Conservation (phyloP, 164 flowering plant species). For the Hamamelis virginiana region DNA sequence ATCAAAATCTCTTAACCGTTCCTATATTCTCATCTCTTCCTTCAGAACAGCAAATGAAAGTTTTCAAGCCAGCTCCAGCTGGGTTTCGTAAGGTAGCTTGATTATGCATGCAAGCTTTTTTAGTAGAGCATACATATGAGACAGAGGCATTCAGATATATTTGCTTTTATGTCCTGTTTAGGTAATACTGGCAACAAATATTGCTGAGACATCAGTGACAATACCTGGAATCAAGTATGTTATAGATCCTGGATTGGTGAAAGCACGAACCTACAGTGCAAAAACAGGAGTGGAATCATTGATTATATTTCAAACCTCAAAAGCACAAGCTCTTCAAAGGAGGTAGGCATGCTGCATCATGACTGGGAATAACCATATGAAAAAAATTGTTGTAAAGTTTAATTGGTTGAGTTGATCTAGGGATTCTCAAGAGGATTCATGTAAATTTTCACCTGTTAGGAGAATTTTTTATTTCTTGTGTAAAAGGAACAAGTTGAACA, state of each 20-base stretch:
- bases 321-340: constrained; percentile 95
- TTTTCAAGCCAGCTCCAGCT: constrained; percentile 70
- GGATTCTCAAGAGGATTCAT: too few relatives aligned
- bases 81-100: constrained; percentile 79
- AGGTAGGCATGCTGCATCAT: constrained; percentile 42
- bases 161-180: constrained; percentile 19
- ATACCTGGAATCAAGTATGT: constrained; percentile 97
- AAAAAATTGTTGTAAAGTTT: not conserved
- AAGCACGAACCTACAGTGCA: constrained; percentile 79
- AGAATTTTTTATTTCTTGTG: too few relatives aligned
- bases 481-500: too few relatives aligned
- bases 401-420: not conserved
- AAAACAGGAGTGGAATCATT: constrained; percentile 77
- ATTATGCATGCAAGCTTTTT: not conserved
- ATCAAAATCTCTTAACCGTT: constrained; percentile 47
- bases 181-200: constrained; percentile 95
- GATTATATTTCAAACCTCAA: constrained; percentile 68
- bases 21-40: constrained; percentile 94
- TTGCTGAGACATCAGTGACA: constrained; percentile 96
- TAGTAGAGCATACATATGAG: not conserved
- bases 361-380: too few relatives aligned
- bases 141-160: not conserved
- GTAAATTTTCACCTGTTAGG: too few relatives aligned
- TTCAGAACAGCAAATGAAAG: constrained; percentile 84
- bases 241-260: constrained; percentile 93